phyloP scores from a whole-genome alignment of 352 stramenopile species.

The Proteromonas lacertae region DNA sequence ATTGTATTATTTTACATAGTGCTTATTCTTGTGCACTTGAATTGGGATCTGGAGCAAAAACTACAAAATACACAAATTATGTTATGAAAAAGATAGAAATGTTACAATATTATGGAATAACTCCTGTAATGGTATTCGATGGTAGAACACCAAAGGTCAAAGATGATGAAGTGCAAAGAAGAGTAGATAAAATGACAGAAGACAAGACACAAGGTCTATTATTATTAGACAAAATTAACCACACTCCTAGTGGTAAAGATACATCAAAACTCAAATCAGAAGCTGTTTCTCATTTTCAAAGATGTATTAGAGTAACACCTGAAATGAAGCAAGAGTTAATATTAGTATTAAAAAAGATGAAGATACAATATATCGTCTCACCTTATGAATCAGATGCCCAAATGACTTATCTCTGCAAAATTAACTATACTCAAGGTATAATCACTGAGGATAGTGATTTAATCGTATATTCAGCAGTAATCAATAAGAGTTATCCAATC shows the following conservation, averaged over 20 bases:
- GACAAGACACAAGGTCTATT: too few relatives aligned
- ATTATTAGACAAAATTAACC: too few relatives aligned
- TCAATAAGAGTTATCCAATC: too few relatives aligned
- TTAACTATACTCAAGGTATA: slow-evolving; percentile 44
- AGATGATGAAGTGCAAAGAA: slow-evolving; percentile 12
- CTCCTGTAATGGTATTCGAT: slow-evolving; percentile 42
- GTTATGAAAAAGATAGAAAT: slow-evolving; percentile 34
- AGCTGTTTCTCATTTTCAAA: too few relatives aligned
- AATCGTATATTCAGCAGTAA: slow-evolving; percentile 68
- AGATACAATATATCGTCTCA: slow-evolving; percentile 58
- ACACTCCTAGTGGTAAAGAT: too few relatives aligned
- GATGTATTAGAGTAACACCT: slow-evolving; percentile 16
- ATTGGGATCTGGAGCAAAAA: slow-evolving; percentile 19
- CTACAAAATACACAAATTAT: background rate
- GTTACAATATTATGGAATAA: slow-evolving; percentile 32
- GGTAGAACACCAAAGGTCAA: slow-evolving; percentile 50
- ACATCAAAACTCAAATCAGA: too few relatives aligned
- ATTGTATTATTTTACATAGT: too few relatives aligned
- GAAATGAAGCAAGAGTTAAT: slow-evolving; percentile 13
- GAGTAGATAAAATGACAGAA: too few relatives aligned
- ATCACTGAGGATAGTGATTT: slow-evolving; percentile 83
- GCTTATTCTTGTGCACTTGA: slow-evolving; percentile 40
- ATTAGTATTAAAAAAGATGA: background rate
- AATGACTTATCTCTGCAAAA: slow-evolving; percentile 50
- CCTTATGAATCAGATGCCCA: slow-evolving; percentile 89